These are phyloP conservation scores for Wickerhamiella sorbophila DNA, from an alignment of 805 yeast species.

Conservation along the genomic window DNA sequence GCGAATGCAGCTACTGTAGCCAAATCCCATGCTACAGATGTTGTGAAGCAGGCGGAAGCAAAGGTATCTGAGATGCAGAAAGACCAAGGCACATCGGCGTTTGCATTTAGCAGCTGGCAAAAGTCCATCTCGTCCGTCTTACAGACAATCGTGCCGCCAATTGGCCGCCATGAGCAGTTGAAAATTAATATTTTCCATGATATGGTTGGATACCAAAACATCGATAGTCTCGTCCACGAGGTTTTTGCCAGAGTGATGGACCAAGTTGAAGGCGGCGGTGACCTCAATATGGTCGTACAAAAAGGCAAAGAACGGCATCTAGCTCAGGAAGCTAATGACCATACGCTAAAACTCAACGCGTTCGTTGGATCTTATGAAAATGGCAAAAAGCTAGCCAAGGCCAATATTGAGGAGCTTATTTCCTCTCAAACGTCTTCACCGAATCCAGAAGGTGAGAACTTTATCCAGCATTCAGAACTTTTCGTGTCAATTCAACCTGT, in stretches of 20 bases:
- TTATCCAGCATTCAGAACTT: slow-evolving; percentile 35
- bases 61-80: slow-evolving; percentile 26
- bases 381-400: slow-evolving; percentile 78
- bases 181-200: slow-evolving; percentile 32
- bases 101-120: slow-evolving; percentile 19
- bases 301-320: slow-evolving; percentile 29
- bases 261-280: slow-evolving; percentile 60
- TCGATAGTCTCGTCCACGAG: slow-evolving; percentile 35
- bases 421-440: slow-evolving; percentile 12
- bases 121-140: slow-evolving; percentile 27
- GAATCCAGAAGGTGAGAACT: not conserved
- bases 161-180: slow-evolving; percentile 30
- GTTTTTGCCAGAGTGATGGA: slow-evolving; percentile 45
- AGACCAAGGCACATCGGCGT: slow-evolving; percentile 20
- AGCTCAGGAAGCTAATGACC: slow-evolving; percentile 23
- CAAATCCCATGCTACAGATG: slow-evolving; percentile 14
- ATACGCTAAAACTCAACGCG: slow-evolving; percentile 41
- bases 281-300: slow-evolving; percentile 37
- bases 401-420: slow-evolving; percentile 60
- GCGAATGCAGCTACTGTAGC: slow-evolving; percentile 19
- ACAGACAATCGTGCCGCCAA: slow-evolving; percentile 32
- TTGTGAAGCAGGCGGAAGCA: slow-evolving; percentile 31
- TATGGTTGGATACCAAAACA: slow-evolving; percentile 31
- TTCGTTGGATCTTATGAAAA: slow-evolving; percentile 66
- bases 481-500: slow-evolving; percentile 60